A percentile compares a stretch with the other conserved stretches of the same genome.
Evolutionary conservation across 768 basidiomycete species (phyloP).

Genomic region (Leucosporidium yakuticum): DNA sequence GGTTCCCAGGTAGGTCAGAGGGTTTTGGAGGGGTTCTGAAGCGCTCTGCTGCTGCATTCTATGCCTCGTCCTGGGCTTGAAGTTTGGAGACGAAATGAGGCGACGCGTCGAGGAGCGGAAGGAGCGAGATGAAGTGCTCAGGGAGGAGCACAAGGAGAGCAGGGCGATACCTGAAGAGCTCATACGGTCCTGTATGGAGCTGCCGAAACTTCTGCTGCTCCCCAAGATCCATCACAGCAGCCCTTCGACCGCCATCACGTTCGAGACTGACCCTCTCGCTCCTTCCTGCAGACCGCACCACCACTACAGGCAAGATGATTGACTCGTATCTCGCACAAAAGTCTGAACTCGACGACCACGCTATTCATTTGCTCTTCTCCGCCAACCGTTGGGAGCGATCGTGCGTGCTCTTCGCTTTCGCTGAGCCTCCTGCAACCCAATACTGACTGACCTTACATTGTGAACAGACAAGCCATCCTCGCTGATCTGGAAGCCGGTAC

Average conservation of each 20-base stretch:
- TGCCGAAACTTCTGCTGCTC: too few species aligned
- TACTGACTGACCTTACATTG: background rate
- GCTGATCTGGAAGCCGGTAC: constrained; percentile 58
- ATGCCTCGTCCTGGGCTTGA: too few species aligned
- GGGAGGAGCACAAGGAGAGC: background rate
- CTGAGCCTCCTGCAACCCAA: background rate
- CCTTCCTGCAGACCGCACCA: constrained; percentile 67
- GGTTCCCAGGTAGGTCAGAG: constrained; percentile 72
- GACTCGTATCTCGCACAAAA: constrained; percentile 79
- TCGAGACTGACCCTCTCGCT: background rate
- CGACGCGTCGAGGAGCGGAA: constrained; percentile 31
- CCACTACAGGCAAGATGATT: constrained; percentile 85
- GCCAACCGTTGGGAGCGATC: constrained; percentile 96
- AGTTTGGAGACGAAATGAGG: background rate
- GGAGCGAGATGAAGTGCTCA: background rate
- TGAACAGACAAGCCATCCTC: constrained; percentile 56
- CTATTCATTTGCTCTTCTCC: constrained; percentile 88
- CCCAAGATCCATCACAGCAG: too few species aligned
- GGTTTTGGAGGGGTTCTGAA: too few species aligned
- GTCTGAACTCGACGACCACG: constrained; percentile 81
- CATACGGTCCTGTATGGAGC: too few species aligned
- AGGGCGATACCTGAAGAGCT: too few species aligned
- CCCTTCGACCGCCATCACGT: background rate
- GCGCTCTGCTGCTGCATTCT: background rate
- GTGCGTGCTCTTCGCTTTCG: constrained; percentile 47